Base-by-base conservation (phyloP, 768 basidiomycete genomes). In the Serendipita vermifera region DNA sequence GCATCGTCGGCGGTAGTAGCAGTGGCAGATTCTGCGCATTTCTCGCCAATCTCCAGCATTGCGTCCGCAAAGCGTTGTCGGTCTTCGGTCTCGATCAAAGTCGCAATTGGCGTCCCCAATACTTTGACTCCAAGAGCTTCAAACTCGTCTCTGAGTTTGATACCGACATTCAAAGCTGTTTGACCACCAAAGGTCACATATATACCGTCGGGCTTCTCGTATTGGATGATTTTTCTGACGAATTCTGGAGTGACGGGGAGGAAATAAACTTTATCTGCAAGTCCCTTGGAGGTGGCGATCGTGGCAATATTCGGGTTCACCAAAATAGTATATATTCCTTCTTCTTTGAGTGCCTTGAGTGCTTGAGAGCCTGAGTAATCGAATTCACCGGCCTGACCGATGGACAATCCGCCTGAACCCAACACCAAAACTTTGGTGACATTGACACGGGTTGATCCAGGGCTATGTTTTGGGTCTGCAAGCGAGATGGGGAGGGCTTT, bases 201-300 rank as follows among this genome's bases (percentile, higher is more conserved):
- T 66, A 98, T 99, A 51, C 96, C 96, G 64, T 98, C 94, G 1
- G 96, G 96, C 67, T 91, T 88, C 77, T 99, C 96, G 72, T 87
- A 96, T 71, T 91, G 85, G 77, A 99, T 96, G 72, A 99, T 85
- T 73, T 93, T 96, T 67, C 86, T 85, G 57, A 98, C 92, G 63
- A 96, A 98, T 60, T 99, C 96, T 59, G 92, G 89, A 11, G 89
- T 98, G 57, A 98, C 96, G 41, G 96, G 96, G 7, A 99, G 78
- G 79, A 98, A 99, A 75, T 98, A 99, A 48, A 99, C 94, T 70
- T 98, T 98, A 75, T 99, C 96, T 22, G 96, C 96, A 53, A 99
- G 80, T 59, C 96, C 93, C 64, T 92, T 92, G 46, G 90, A 93
- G 1, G 92, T 96, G 40, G 92, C 92, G 62, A 97, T 99, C 35